These are phyloP conservation scores for Arthrobotrys conoides DNA, from an alignment of 2,329 filamentous ascomycete genomes.

Conservation along the genomic window DNA sequence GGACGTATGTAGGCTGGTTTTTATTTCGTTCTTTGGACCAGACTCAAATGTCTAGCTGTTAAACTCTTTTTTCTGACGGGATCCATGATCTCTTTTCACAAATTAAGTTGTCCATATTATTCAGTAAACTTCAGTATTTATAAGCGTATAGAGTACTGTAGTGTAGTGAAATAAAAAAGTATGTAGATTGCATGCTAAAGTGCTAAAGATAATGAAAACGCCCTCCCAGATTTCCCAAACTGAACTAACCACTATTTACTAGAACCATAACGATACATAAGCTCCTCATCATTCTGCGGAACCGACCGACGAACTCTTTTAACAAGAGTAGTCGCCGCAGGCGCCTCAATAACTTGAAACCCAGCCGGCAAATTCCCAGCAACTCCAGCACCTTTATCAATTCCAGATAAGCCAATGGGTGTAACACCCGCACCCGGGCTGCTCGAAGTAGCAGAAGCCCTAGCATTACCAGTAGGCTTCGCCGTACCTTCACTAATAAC, in stretches of 20 bases:
- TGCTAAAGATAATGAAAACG: background rate
- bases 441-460: background rate
- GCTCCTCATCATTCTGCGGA: constrained; percentile 4
- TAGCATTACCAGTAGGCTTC: background rate
- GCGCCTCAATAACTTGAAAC: constrained; percentile 22
- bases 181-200: too few relatives aligned
- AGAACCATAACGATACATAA: constrained; percentile 28
- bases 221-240: background rate
- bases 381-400: background rate
- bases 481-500: background rate
- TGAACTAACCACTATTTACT: background rate
- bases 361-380: constrained; percentile 26
- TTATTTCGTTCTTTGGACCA: too few relatives aligned
- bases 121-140: too few relatives aligned
- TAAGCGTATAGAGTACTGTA: too few relatives aligned
- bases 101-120: too few relatives aligned
- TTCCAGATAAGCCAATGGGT: background rate
- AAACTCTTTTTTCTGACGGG: too few relatives aligned
- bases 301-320: constrained; percentile 16
- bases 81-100: too few relatives aligned
- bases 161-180: too few relatives aligned
- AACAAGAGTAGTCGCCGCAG: constrained; percentile 24
- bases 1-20: too few relatives aligned
- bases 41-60: too few relatives aligned
- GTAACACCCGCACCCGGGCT: background rate